Base-by-base conservation (phyloP, 306 rosid species). In the Prunus davidiana region DNA sequence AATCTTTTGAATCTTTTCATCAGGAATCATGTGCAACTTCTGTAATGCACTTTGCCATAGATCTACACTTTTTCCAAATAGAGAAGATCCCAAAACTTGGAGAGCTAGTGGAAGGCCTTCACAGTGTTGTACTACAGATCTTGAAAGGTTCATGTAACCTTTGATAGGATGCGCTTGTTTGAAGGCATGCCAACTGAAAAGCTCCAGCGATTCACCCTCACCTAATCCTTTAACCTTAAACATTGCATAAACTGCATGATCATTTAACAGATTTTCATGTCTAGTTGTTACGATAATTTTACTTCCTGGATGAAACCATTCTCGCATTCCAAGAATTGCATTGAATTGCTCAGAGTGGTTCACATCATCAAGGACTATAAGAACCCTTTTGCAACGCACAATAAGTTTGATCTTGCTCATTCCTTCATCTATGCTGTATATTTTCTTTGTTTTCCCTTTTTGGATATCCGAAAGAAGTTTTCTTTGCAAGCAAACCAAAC, bases 81-180 rank as follows among this genome's bases (percentile, higher is more conserved):
- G 67, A 63, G 67, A 63, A 30, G 67, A 63, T 63, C 67, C 67
- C 22, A 63, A 3, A 30, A 30, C 67, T 63, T 63, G 45, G 32
- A 63, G 67, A 11, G 67, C 67, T 30, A 30, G 8, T 63, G 67
- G 67, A 0, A 28, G 5, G 13, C 67, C 67, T 28, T 18, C 38
- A 63, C 67, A 63, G 20, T 15, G 67, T 32, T 30, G 6, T 1
- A 63, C 67, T 0, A 63, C 2, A 0, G 67, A 3, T 63, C 22
- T 30, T 30, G 67, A 25, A 11, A 30, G 67, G 22, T 30, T 14
- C 38, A 6, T 28, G 6, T 63, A 63, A 15, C 8, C 67, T 63
- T 30, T 9, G 12, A 30, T 9, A 2, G 67, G 46, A 1, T 8
- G 5, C 6, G 5, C 15, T 14, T 30, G 67, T 28, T 8, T 0